Evolutionary conservation across 345 rosid genomes (phyloP), one percentile per base, ranked within the genome.

Genomic region (Linum trigynum): DNA sequence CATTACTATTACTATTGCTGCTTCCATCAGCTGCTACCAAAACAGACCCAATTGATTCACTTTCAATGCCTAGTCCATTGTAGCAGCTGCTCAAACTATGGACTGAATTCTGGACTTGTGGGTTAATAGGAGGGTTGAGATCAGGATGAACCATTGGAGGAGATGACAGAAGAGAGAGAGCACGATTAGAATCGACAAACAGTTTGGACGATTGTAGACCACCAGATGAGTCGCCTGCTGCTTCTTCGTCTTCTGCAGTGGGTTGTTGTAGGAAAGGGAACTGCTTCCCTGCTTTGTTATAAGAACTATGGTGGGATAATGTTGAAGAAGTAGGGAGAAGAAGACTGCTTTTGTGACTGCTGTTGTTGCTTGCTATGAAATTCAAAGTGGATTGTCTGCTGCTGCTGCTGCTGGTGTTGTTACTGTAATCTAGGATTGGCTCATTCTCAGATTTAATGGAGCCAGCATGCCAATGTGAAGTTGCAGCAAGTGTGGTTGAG

Each of bases 141-240:
- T 68, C 71, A 65, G 77, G 71, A 45, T 77, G 83, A 74, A 66
- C 76, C 65, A 76, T 50, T 5, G 74, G 78, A 4, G 77, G 83
- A 57, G 84, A 78, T 87, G 95, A 88, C 95, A 88, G 95, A 88
- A 88, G 95, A 88, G 91, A 85, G 91, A 77, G 87, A 88, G 87
- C 91, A 82, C 83, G 61, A 63, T 66, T 65, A 37, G 80, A 67
- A 69, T 72, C 38, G 45, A 80, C 39, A n/a, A 59, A 62, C 63
- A 74, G 67, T 64, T 68, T 67, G 68, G 57, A 16, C 74, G 76
- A 55, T 71, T 61, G 38, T 71, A 67, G 69, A 77, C 79, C 64
- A 76, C 61, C 32, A 23, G 32, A 23, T 23, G 32, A 23, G 32
- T 23, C 32, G 32, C 32, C 32, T 23, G 32, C 32, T 23, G 32